Evolutionary conservation across 2,329 filamentous ascomycete genomes (phyloP).

Genomic region (Aaosphaeria pasadenensis): DNA sequence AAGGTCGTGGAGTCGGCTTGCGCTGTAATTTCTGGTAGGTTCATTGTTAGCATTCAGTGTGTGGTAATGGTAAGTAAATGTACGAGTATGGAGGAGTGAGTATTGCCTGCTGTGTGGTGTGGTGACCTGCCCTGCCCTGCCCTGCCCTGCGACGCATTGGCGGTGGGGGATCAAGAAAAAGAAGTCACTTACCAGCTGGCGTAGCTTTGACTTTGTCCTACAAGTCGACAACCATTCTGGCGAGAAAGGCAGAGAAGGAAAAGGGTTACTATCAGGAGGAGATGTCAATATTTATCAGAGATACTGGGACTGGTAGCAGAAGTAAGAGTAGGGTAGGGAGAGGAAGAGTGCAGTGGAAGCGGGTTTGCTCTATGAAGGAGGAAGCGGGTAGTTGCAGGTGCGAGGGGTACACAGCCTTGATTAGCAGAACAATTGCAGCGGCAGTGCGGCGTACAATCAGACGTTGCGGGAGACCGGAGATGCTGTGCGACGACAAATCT

Average conservation of each 20-base stretch:
- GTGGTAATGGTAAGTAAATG: neutral
- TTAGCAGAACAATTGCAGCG: constrained; percentile 15
- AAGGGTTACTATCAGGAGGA: constrained; percentile 4
- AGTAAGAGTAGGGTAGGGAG: constrained; percentile 23
- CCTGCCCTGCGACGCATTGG: too few relatives aligned
- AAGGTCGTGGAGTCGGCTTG: constrained; percentile 20
- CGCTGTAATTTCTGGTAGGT: constrained; percentile 25
- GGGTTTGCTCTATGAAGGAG: constrained; percentile 21
- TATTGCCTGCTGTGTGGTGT: too few relatives aligned
- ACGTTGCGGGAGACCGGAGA: too few relatives aligned
- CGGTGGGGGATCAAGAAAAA: constrained; percentile 12
- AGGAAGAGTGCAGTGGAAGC: neutral
- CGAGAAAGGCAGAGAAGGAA: constrained; percentile 1
- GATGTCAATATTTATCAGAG: constrained; percentile 13
- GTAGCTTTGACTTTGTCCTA: constrained; percentile 23
- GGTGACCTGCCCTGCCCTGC: too few relatives aligned
- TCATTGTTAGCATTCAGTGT: constrained; percentile 30
- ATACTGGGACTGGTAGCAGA: constrained; percentile 14
- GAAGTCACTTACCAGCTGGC: constrained; percentile 30
- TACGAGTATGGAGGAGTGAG: too few relatives aligned
- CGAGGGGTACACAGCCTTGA: constrained; percentile 16
- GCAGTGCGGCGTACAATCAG: constrained; percentile 21
- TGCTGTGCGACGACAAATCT: too few relatives aligned
- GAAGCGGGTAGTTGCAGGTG: constrained; percentile 18
- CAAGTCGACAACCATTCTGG: constrained; percentile 31